Evolutionary conservation across 192 early-diverging fungal genomes (phyloP).

Genomic region (Gamsiella multidivaricata): DNA sequence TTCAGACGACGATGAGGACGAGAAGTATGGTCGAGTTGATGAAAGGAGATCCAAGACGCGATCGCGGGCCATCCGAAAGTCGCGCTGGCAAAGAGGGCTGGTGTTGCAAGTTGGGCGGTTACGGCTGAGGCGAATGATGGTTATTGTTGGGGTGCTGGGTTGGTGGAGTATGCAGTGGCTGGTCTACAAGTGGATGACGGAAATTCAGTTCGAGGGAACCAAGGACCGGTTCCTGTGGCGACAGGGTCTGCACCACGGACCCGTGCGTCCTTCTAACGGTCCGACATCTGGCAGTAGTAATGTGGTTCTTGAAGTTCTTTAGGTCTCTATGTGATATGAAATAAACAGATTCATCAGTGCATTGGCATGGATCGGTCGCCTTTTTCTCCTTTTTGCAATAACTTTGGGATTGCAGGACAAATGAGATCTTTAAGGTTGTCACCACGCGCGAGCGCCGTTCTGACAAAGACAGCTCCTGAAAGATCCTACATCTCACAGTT

Average conservation of each 20-base stretch:
- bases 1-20: conserved; percentile 14
- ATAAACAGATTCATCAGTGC: too few relatives aligned
- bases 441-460: too few relatives aligned
- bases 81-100: conserved; percentile 22
- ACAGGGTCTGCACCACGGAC: conserved; percentile 22
- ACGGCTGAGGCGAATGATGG: conserved; percentile 20
- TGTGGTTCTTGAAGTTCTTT: conserved; percentile 13
- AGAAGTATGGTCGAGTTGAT: conserved; percentile 1
- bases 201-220: conserved; percentile 30
- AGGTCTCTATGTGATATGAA: neutral
- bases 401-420: too few relatives aligned
- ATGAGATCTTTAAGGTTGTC: too few relatives aligned
- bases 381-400: too few relatives aligned
- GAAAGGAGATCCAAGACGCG: conserved; percentile 41
- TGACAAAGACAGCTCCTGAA: neutral
- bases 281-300: neutral
- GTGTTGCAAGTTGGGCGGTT: conserved; percentile 35
- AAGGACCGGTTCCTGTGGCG: conserved; percentile 39
- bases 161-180: conserved; percentile 34
- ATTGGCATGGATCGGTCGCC: neutral
- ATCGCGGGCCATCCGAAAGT: conserved; percentile 36
- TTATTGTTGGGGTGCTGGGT: conserved; percentile 8
- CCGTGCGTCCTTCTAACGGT: neutral
- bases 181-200: conserved; percentile 46
- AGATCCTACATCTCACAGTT: neutral